A percentile compares a stretch with the other conserved stretches of the same genome.
phyloP scores from a whole-genome alignment of 2,329 filamentous ascomycete species.

The Alternaria brassicae region DNA sequence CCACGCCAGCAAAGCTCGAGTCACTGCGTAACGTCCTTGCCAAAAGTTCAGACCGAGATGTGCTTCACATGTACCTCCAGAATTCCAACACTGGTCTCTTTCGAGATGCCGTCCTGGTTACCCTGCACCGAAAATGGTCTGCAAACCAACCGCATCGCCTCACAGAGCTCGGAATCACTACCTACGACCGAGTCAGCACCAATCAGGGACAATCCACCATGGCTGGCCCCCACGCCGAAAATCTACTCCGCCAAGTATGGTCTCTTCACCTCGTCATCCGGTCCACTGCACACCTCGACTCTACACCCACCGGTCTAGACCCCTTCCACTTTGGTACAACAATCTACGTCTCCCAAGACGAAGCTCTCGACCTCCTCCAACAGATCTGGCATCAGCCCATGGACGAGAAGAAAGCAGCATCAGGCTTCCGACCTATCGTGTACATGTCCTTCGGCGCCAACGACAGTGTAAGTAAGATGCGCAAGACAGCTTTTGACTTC shows the following conservation, averaged over 20 bases:
- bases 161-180: constrained; percentile 27
- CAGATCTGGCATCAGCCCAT: constrained; percentile 26
- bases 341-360: constrained; percentile 11
- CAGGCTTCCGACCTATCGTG: constrained; percentile 22
- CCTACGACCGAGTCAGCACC: constrained; percentile 12
- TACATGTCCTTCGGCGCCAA: constrained; percentile 22
- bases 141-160: constrained; percentile 12
- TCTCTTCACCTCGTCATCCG: constrained; percentile 24
- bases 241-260: constrained; percentile 19
- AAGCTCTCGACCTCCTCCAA: constrained; percentile 13
- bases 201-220: not conserved
- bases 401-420: constrained; percentile 1
- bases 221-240: constrained; percentile 23
- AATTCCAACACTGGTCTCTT: constrained; percentile 2
- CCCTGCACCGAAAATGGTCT: constrained; percentile 20
- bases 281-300: constrained; percentile 15
- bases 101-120: constrained; percentile 22
- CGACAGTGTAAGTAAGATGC: constrained; percentile 1
- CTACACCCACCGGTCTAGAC: constrained; percentile 3
- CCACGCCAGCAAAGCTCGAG: constrained; percentile 1
- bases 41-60: not conserved
- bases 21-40: constrained; percentile 1
- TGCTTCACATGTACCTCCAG: constrained; percentile 15
- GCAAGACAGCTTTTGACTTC: constrained; percentile 19
- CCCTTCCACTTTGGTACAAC: constrained; percentile 27